Evolutionary conservation across 306 rosid species (phyloP), one percentile per base, ranked within the genome.

Genomic region (Quercus mongolica): DNA sequence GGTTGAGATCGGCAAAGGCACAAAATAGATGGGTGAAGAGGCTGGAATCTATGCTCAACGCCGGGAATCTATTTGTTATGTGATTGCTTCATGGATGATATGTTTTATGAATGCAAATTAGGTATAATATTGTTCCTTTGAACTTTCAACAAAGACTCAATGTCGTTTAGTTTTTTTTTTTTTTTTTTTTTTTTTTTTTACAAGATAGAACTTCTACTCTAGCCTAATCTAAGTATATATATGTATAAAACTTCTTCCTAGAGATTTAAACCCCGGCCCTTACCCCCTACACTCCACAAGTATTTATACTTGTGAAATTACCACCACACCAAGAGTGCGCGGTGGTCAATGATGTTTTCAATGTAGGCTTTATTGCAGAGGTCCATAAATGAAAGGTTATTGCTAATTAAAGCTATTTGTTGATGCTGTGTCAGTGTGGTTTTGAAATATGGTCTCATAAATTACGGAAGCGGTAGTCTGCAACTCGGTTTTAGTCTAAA

Each of bases 1-100:
- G 0, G 52, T 78, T 10, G 10, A 88, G 85, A 69, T 80, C 86
- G 25, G 89, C 91, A 20, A 88, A 88, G 5, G 94, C 94, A 38
- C 91, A 92, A 30, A 82, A 90, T 56, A 92, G 86, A 23, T 92
- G 97, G 0, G 94, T 88, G 90, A 88, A 92, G 20, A 82, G 72
- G 26, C 82, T 14, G 31, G 94, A 74, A 21, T 92, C 68, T 13
- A 92, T 90, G 85, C 75, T 21, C 1, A 89, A 71, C 3, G 55
- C 81, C 0, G 74, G 71, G 10, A 79, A 84, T 5, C 74, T 23
- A 38, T 38, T 38, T 38, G 11, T 38, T 38, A 38, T 38, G 0
- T 38, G 46, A 0, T 38, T 38, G 46, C 46, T 38, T 38, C 46
- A 38, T 38, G 46, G 46, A 38, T 38, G 46, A 38, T 38, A 38